These are phyloP conservation scores for Phytophthora uliginosa DNA, from an alignment of 352 stramenopile genomes.

Conservation along the genomic window DNA sequence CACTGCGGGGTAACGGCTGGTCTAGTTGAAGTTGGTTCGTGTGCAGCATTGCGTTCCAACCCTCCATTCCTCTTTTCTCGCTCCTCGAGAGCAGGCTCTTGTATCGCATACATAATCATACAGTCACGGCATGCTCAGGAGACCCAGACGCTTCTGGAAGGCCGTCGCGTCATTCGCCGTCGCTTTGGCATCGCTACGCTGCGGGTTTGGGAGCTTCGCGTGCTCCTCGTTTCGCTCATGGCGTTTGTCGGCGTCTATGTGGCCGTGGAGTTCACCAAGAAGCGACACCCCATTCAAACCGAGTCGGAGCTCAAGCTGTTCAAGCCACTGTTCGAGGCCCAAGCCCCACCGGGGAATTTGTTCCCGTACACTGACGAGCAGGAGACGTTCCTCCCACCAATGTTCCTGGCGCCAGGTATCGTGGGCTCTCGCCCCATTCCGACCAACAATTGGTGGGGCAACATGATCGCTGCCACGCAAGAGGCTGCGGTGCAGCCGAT, in stretches of 20 bases:
- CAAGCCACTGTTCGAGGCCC: constrained; percentile 32
- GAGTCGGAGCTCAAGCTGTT: constrained; percentile 43
- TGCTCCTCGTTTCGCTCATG: constrained; percentile 27
- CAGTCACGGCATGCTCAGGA: not conserved
- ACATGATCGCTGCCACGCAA: constrained; percentile 50
- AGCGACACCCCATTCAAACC: not conserved
- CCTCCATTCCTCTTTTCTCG: not conserved
- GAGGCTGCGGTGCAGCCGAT: constrained; percentile 41
- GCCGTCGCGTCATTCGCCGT: not conserved
- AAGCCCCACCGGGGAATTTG: constrained; percentile 32
- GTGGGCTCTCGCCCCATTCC: constrained; percentile 47
- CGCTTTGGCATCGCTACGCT: not conserved
- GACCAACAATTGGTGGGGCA: constrained; percentile 73
- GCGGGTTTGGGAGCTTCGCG: constrained; percentile 13
- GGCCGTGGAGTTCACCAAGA: constrained; percentile 7
- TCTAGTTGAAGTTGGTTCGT: constrained; percentile 4
- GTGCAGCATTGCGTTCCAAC: not conserved
- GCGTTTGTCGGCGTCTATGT: constrained; percentile 28
- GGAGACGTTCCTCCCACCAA: constrained; percentile 41
- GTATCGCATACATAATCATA: not conserved
- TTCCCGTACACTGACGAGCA: constrained; percentile 38
- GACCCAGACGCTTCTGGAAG: constrained; percentile 5
- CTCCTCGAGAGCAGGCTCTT: not conserved
- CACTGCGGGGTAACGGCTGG: not conserved
- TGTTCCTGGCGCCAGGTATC: constrained; percentile 41